Percentiles rank a stretch among this genome's conserved stretches.
These are phyloP conservation scores for Fraxinus pennsylvanica DNA, from an alignment of 257 asterid species.

Conservation along the genomic window DNA sequence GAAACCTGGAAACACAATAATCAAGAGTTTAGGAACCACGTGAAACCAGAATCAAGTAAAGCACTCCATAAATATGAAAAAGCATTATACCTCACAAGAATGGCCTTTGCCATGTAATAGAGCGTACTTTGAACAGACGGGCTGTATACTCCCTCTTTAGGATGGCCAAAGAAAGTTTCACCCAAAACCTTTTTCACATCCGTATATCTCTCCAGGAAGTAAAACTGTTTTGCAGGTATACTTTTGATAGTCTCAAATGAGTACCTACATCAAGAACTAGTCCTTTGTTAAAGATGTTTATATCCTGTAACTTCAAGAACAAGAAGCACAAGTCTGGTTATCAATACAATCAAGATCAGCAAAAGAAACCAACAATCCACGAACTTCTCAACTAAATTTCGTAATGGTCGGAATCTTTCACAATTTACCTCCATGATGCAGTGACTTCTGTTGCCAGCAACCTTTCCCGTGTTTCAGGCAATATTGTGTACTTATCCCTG, in stretches of 20 bases:
- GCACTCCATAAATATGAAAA: background rate
- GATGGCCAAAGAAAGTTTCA: constrained; percentile 75
- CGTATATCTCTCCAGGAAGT: constrained; percentile 59
- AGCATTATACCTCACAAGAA: constrained; percentile 68
- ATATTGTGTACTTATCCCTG: constrained; percentile 76
- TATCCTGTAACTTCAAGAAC: constrained; percentile 7
- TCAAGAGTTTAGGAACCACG: constrained; percentile 14
- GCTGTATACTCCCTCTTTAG: constrained; percentile 81
- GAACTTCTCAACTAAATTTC: constrained; percentile 1
- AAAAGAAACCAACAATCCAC: constrained; percentile 12
- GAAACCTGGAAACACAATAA: constrained; percentile 58
- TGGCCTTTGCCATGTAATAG: constrained; percentile 74
- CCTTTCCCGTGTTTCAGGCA: constrained; percentile 95
- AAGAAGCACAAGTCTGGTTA: constrained; percentile 15
- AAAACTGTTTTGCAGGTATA: constrained; percentile 54
- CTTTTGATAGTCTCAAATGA: constrained; percentile 57
- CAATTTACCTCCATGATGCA: constrained; percentile 78
- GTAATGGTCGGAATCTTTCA: background rate
- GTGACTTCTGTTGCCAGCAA: constrained; percentile 92
- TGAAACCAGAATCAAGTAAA: background rate
- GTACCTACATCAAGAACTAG: constrained; percentile 55
- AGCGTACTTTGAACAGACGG: constrained; percentile 96
- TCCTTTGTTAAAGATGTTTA: constrained; percentile 8
- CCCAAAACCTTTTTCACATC: constrained; percentile 69
- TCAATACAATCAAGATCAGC: background rate